Percentiles rank a stretch among this genome's conserved stretches.
Conservation (phyloP, 805 yeast species). For the Saturnispora halmiae region DNA sequence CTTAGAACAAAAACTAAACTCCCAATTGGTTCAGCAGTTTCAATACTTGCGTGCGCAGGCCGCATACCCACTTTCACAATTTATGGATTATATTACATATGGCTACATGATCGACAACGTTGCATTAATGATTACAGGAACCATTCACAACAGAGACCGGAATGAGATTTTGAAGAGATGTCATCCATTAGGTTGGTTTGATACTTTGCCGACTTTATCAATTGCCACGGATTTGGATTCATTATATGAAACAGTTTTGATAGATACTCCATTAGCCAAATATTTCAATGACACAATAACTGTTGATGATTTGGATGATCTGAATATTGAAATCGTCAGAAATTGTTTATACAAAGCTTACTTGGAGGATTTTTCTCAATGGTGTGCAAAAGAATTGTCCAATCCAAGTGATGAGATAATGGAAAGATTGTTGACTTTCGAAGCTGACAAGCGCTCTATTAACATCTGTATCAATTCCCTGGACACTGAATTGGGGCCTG, state of each 20-base stretch:
- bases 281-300: conserved; percentile 85
- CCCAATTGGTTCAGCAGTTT: conserved; percentile 73
- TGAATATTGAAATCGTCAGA: conserved; percentile 90
- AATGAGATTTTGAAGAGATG: conserved; percentile 81
- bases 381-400: conserved; percentile 51
- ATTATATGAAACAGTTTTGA: conserved; percentile 83
- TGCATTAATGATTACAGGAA: conserved; percentile 91
- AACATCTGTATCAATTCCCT: conserved; percentile 87
- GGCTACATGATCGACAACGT: conserved; percentile 99
- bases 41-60: conserved; percentile 79
- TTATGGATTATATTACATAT: conserved; percentile 87
- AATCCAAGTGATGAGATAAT: conserved; percentile 76
- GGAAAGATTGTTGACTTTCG: conserved; percentile 71
- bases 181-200: conserved; percentile 98
- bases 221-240: conserved; percentile 93
- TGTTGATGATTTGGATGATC: conserved; percentile 85
- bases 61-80: conserved; percentile 66
- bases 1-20: conserved; percentile 72
- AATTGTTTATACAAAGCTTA: conserved; percentile 89
- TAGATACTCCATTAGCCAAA: conserved; percentile 96
- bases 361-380: conserved; percentile 73
- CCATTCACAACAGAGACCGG: conserved; percentile 89
- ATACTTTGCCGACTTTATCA: conserved; percentile 87
- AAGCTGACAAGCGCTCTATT: conserved; percentile 91
- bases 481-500: conserved; percentile 67